phyloP scores from a whole-genome alignment of 192 early-diverging fungal species.

The Pilobolus umbonatus region DNA sequence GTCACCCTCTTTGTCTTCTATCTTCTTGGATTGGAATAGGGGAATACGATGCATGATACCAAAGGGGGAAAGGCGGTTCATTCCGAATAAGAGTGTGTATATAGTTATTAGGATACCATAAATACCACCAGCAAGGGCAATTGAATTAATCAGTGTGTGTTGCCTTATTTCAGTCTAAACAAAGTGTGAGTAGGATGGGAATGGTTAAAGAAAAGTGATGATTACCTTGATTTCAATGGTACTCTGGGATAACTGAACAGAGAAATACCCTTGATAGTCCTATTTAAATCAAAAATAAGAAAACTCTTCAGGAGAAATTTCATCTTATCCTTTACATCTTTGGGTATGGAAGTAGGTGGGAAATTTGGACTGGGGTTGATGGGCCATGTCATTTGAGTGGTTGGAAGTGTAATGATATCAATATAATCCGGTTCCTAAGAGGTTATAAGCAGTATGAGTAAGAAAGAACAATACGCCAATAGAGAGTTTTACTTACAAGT shows the following conservation, averaged over 20 bases:
- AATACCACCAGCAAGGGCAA: conserved; percentile 27
- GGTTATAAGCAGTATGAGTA: background rate
- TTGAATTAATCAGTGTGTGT: conserved; percentile 13
- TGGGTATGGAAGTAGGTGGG: background rate
- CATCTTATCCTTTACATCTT: background rate
- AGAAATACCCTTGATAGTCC: conserved; percentile 16
- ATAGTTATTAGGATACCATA: conserved; percentile 23
- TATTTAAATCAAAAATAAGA: background rate
- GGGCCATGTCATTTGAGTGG: conserved; percentile 2
- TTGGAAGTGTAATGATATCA: conserved; percentile 16
- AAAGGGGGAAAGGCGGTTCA: conserved; percentile 22
- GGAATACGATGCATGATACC: conserved; percentile 26
- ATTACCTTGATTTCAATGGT: conserved; percentile 20
- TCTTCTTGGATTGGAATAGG: too few relatives aligned
- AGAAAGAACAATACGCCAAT: background rate
- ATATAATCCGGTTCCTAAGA: conserved; percentile 6
- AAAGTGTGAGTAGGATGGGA: background rate
- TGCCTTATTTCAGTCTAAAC: conserved; percentile 24
- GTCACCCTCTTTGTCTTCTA: too few relatives aligned
- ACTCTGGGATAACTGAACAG: conserved; percentile 5
- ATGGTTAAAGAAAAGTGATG: background rate
- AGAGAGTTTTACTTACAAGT: background rate
- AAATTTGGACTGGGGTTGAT: background rate
- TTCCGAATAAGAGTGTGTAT: conserved; percentile 26
- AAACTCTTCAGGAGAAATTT: background rate